These are phyloP conservation scores for Microcyclosporella mali DNA, from an alignment of 2,329 filamentous ascomycete genomes.

Conservation along the genomic window DNA sequence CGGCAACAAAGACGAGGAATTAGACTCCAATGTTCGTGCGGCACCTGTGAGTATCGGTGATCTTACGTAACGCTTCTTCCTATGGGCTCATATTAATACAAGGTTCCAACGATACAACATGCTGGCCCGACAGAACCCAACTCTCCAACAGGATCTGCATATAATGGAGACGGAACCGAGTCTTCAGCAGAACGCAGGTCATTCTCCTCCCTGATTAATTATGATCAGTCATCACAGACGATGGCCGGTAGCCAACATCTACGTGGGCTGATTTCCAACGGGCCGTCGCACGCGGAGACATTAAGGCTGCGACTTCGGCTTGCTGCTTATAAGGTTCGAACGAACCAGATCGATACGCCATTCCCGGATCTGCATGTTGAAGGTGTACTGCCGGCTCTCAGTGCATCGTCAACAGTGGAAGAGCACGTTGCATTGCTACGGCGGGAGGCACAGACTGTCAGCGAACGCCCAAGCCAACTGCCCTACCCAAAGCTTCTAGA, in stretches of 20 bases:
- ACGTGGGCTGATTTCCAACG: conserved; percentile 6
- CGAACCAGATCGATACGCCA: conserved; percentile 62
- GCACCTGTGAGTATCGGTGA: background rate
- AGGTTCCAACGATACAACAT: conserved; percentile 12
- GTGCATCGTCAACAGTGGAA: background rate
- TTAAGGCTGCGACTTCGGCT: conserved; percentile 63
- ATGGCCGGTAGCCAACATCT: conserved; percentile 9
- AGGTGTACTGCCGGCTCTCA: background rate
- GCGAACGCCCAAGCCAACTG: background rate
- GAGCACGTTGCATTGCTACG: background rate
- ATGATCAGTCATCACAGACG: conserved; percentile 39
- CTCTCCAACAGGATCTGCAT: conserved; percentile 18
- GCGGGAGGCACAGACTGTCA: background rate
- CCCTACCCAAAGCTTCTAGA: conserved; percentile 22
- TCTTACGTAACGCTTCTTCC: background rate
- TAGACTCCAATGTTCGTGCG: background rate
- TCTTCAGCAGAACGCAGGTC: conserved; percentile 34
- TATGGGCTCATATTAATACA: background rate
- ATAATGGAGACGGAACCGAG: conserved; percentile 21
- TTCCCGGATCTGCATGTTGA: conserved; percentile 49
- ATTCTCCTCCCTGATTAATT: conserved; percentile 46
- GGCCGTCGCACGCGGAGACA: conserved; percentile 51
- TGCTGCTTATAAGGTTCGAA: conserved; percentile 68
- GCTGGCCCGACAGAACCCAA: conserved; percentile 24
- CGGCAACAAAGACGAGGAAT: background rate